Conservation (phyloP, 768 basidiomycete species). For the Boletus vermiculosoides region DNA sequence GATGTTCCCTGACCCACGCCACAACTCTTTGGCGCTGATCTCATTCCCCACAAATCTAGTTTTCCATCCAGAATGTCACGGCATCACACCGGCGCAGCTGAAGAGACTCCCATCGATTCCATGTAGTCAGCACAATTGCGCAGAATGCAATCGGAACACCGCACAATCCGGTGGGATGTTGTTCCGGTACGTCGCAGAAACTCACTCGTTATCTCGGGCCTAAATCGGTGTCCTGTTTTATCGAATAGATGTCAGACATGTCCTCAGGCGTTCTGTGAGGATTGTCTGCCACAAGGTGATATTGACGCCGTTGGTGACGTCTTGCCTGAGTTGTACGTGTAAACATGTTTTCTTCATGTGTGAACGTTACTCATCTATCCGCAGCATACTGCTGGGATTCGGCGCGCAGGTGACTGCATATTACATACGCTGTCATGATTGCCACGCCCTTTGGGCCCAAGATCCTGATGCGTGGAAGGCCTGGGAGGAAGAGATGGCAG, state of each 20-base stretch:
- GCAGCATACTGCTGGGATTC: conserved; percentile 43
- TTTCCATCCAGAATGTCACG: conserved; percentile 53
- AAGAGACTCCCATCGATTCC: conserved; percentile 23
- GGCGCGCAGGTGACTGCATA: conserved; percentile 38
- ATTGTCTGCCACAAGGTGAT: conserved; percentile 52
- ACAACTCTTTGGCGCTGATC: neutral
- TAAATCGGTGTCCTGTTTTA: neutral
- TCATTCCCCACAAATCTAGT: conserved; percentile 34
- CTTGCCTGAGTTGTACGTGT: conserved; percentile 56
- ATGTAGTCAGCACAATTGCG: conserved; percentile 55
- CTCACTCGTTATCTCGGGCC: neutral
- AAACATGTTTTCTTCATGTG: neutral
- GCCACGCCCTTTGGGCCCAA: conserved; percentile 37
- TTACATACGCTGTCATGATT: conserved; percentile 53
- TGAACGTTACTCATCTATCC: conserved; percentile 12
- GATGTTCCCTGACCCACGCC: conserved; percentile 1
- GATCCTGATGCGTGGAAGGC: conserved; percentile 38
- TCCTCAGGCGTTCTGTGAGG: conserved; percentile 58
- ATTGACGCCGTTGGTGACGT: conserved; percentile 52
- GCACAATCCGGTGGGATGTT: conserved; percentile 54
- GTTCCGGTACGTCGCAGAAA: conserved; percentile 42
- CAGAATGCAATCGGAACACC: conserved; percentile 43
- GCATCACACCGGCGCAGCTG: conserved; percentile 34
- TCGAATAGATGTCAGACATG: conserved; percentile 54
- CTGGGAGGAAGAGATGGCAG: conserved; percentile 45